Base-by-base conservation (phyloP, 345 rosid genomes). In the Xanthoceras sorbifolium region DNA sequence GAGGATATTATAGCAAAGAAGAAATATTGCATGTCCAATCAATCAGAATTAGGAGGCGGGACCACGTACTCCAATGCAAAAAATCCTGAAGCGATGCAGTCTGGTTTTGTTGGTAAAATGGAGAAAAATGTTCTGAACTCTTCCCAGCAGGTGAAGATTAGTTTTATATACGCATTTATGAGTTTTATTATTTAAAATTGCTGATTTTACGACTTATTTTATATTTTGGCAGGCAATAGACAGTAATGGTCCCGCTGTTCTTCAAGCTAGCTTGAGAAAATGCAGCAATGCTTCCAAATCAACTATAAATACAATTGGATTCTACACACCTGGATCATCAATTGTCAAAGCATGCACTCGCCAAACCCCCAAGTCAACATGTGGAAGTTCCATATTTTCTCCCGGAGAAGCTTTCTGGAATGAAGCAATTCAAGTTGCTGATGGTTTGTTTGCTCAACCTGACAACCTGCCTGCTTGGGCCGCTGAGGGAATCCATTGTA, bases 361-460 rank as follows among this genome's bases (percentile, higher is more conserved):
- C 64, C 82, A 76, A 70, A 93, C 97, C 65, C 97, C 98, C 26
- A 89, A 86, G 77, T 93, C 98, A 65, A 77, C 83, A 76, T 81
- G 88, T 78, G 94, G 99, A 84, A 95, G 92, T 86, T 93, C 96
- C 65, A 84, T 88, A 71, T 88, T 94, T 86, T 95, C 99, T 57
- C 99, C 98, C 9, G 98, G 98, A 73, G 99, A 95, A n/a, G 88
- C 91, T 75, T 95, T 95, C 82, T 95, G 99, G 99, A 89, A 87
- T 86, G 99, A 95, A 84, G 99, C 97, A 69, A 87, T 95, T 84
- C 87, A 87, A 82, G 79, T 95, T 83, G 99, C 96, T 82, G 99
- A 95, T 87, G 93, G 94, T 65, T 81, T 94, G 82, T 77, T 81
- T 82, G 73, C 76, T 70, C 89, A 84, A 81, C 60, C 77, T 66